Base-by-base conservation (phyloP, 2,329 filamentous ascomycete genomes). In the Aspergillus calidoustus region DNA sequence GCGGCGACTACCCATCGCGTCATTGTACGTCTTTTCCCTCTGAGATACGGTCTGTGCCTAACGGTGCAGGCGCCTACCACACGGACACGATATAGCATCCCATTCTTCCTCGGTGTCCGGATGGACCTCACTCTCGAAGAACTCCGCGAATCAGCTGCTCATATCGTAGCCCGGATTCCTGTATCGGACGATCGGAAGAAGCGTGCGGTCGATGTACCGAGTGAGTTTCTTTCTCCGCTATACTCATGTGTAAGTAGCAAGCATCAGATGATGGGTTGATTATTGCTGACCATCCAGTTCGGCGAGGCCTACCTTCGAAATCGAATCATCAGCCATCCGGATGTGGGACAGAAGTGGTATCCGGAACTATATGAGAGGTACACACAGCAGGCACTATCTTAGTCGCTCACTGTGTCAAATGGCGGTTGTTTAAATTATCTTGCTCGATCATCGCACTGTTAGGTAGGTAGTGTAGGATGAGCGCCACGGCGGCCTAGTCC, bases 91-190 rank as follows among this genome's bases (percentile, higher is more conserved):
- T 77, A 77, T 63, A 84, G 82, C 44, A 81, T 86, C 17, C 83
- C 84, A 0, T 86, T 85, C 71, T 86, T 86, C 72, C 82, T 85
- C 41, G 83, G 81, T 4, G 83, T 86, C 38, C 81, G 81, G 11
- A 60, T 76, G 59, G 72, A 75, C 79, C 81, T 75, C 77, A 86
- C 72, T 69, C 80, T 86, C 53, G 81, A 84, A 0, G 55, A 74
- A 30, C 68, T 77, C 3, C 64, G 72, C 19, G 66, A 72, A 34
- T 74, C 73, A 0, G 73, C 74, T 2, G 66, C 68, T 1, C 72
- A 76, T 46, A 76, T 77, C 47, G 71, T 74, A 9, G 43, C 63
- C 6, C 61, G 60, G 1, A 74, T 77, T 22, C 75, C 75, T 2
- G 65, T 64, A 0, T 69, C 71, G 0, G 71, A 76, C 19, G 69